Conservation (phyloP, 148 eudicot species). For the Amaranthus palmeri region DNA sequence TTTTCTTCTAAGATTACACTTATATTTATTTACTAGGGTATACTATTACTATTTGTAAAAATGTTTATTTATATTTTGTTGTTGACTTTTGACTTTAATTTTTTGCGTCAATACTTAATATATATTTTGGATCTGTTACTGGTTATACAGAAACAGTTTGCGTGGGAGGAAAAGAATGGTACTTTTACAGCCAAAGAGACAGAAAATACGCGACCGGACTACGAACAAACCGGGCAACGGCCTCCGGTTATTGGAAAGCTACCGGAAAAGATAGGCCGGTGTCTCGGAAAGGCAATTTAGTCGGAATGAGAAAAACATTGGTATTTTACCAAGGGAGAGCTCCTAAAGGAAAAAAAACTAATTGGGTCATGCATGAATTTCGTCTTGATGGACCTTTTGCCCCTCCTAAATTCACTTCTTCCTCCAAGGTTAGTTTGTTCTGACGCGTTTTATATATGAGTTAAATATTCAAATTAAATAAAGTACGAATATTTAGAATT, state of each 20-base stretch:
- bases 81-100: not conserved
- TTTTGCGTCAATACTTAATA: too few species aligned
- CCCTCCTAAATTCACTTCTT: slow-evolving; percentile 25
- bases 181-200: slow-evolving; percentile 83
- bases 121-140: too few species aligned
- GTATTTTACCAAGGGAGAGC: slow-evolving; percentile 91
- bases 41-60: too few species aligned
- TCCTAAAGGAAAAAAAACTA: slow-evolving; percentile 76
- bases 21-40: too few species aligned
- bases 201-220: slow-evolving; percentile 83
- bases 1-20: too few species aligned
- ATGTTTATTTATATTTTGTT: too few species aligned
- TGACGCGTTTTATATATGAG: not conserved
- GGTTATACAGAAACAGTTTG: slow-evolving; percentile 49
- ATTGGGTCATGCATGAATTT: slow-evolving; percentile 98
- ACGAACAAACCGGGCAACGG: slow-evolving; percentile 82
- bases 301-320: slow-evolving; percentile 92
- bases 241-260: slow-evolving; percentile 93
- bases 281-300: slow-evolving; percentile 33
- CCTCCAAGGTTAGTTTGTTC: slow-evolving; percentile 37
- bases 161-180: slow-evolving; percentile 92
- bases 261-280: slow-evolving; percentile 84
- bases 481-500: too few species aligned
- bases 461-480: too few species aligned
- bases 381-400: slow-evolving; percentile 56